Base-by-base conservation (phyloP, 176 grass and related monocot genomes). In the Musa troglodytarum region DNA sequence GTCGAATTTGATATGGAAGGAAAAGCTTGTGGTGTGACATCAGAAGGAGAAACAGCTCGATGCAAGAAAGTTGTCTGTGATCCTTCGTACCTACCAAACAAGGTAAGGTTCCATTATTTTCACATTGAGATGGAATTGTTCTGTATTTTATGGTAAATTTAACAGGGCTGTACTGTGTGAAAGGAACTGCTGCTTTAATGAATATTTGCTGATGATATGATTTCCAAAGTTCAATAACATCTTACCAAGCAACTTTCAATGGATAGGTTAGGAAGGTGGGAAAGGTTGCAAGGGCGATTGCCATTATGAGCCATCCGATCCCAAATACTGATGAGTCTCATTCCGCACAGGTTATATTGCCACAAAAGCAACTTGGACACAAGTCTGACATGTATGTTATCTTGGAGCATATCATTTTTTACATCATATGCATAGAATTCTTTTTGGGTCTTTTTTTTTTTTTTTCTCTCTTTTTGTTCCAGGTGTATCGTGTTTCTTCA, bases 11-110 rank as follows among this genome's bases (percentile, higher is more conserved):
- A 96, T 78, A 78, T 89, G 82, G 92, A 96, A 85, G 92, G 92
- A 72, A 96, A 96, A 92, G 92, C 86, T 19, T 96, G 92, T 76
- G 92, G 92, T 68, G 92, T 96, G 61, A 92, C 92, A 55, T 96
- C 92, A 17, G 92, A 96, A 89, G 92, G 87, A 72, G 89, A 96
- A 87, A 96, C 92, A 57, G 92, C 89, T 26, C 87, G 85, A 79
- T 92, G 92, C 84, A 96, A 87, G 66, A 96, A 96, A 87, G 82
- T 96, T 61, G 89, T 92, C 21, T 89, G 92, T 83, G 92, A 96
- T 72, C 92, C 92, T 83, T 96, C 87, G 0, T 92, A 89, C 79
- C 75, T 96, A 72, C 79, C 78, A 56, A 96, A 96, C 79, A 96
- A 96, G 89, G 92, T 92, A 73, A 71, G 84, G 29, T 52, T 2